Evolutionary conservation across 768 basidiomycete genomes (phyloP).

Genomic region (Termitomyces sp.): DNA sequence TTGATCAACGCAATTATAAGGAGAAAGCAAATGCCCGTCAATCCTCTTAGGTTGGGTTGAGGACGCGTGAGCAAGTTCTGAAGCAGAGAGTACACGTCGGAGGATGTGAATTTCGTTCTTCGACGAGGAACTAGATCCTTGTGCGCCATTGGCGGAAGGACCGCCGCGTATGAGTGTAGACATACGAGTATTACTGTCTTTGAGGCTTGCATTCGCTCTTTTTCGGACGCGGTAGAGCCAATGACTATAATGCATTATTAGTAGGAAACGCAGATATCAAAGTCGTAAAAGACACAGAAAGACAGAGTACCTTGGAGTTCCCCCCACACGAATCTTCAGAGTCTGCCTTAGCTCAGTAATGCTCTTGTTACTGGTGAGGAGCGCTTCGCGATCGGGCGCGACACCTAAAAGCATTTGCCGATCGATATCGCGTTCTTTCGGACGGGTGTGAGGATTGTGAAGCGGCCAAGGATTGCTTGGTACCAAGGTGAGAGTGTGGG

Average conservation of each 20-base stretch:
- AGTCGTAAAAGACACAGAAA: neutral
- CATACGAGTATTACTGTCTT: slow-evolving; percentile 19
- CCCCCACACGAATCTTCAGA: slow-evolving; percentile 22
- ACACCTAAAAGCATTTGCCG: slow-evolving; percentile 22
- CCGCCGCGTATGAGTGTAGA: slow-evolving; percentile 18
- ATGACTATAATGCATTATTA: slow-evolving; percentile 15
- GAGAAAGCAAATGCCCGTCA: neutral
- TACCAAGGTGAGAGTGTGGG: slow-evolving; percentile 15
- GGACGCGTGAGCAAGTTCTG: slow-evolving; percentile 13
- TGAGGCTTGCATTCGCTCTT: slow-evolving; percentile 17
- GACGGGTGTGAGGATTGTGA: slow-evolving; percentile 8
- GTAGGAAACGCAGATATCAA: too few species aligned
- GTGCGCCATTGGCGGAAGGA: neutral
- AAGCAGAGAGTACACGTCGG: slow-evolving; percentile 21
- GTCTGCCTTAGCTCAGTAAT: slow-evolving; percentile 23
- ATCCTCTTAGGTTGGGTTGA: neutral
- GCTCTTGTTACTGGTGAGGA: slow-evolving; percentile 18
- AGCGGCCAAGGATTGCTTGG: slow-evolving; percentile 8
- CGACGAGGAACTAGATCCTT: slow-evolving; percentile 1
- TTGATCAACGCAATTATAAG: slow-evolving; percentile 1
- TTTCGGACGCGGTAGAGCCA: slow-evolving; percentile 25
- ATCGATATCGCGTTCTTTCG: slow-evolving; percentile 22
- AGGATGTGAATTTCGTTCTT: slow-evolving; percentile 13
- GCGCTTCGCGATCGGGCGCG: slow-evolving; percentile 28
- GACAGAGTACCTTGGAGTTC: slow-evolving; percentile 13